Percentiles rank a stretch among this genome's conserved stretches.
Evolutionary conservation across 2,329 filamentous ascomycete species (phyloP).

Genomic region (Thelonectria blattea): DNA sequence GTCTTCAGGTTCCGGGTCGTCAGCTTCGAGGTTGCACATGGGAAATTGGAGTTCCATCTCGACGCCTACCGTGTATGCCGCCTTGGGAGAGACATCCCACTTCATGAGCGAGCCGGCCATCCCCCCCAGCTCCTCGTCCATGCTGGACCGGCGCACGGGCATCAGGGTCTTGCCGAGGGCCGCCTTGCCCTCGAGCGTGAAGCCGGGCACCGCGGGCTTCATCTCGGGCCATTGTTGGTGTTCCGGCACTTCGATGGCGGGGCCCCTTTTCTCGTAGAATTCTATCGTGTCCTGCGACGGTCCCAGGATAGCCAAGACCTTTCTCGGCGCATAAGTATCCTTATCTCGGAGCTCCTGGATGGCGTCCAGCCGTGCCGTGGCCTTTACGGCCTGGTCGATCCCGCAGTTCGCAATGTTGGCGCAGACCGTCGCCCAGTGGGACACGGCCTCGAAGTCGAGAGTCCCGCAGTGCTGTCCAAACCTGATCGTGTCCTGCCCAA

Average conservation of each 20-base stretch:
- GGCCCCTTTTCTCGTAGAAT: neutral
- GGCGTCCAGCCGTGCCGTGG: neutral
- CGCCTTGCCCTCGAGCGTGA: slow-evolving; percentile 2
- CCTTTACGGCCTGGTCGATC: neutral
- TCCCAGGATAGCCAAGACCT: slow-evolving; percentile 2
- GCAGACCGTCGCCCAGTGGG: slow-evolving; percentile 24
- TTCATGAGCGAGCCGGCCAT: neutral
- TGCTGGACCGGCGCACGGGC: too few relatives aligned
- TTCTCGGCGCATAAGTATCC: neutral
- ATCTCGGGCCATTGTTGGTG: slow-evolving; percentile 14
- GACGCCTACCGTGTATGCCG: slow-evolving; percentile 28
- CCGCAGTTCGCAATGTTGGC: slow-evolving; percentile 3
- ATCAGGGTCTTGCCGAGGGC: neutral
- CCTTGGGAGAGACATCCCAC: neutral
- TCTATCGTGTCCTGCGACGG: neutral
- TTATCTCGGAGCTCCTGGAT: neutral
- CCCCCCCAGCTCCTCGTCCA: neutral
- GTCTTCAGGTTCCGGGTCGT: neutral
- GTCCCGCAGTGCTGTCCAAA: slow-evolving; percentile 31
- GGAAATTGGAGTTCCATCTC: slow-evolving; percentile 29
- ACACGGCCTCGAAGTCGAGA: slow-evolving; percentile 19
- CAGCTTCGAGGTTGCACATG: neutral
- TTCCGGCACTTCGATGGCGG: slow-evolving; percentile 7
- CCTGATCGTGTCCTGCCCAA: slow-evolving; percentile 12
- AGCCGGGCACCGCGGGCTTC: neutral